These are phyloP conservation scores for Gastrolobium villosum DNA, from an alignment of 306 rosid species.

Conservation along the genomic window DNA sequence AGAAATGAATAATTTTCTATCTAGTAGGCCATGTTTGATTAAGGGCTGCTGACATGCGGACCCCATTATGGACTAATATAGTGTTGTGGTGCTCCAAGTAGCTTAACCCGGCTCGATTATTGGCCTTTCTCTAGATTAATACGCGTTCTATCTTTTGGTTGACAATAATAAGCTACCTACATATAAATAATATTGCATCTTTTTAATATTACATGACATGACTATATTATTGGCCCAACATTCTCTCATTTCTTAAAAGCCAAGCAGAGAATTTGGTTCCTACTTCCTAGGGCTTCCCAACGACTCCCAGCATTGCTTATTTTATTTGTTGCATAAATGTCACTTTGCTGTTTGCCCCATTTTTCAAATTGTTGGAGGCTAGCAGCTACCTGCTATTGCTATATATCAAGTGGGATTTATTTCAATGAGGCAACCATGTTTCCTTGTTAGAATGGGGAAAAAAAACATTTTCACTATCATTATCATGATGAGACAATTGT, in stretches of 20 bases:
- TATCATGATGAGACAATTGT: constrained; percentile 54
- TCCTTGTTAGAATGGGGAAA: constrained; percentile 36
- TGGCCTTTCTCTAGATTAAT: constrained; percentile 56
- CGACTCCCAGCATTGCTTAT: constrained; percentile 42
- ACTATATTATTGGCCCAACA: constrained; percentile 49
- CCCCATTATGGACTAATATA: constrained; percentile 41
- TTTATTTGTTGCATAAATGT: constrained; percentile 45
- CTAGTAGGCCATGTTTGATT: constrained; percentile 37
- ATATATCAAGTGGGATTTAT: constrained; percentile 40
- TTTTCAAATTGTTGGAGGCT: constrained; percentile 49
- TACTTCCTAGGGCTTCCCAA: constrained; percentile 43
- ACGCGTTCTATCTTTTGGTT: constrained; percentile 30
- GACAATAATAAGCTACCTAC: constrained; percentile 43
- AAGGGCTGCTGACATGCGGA: constrained; percentile 22
- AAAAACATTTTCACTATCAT: constrained; percentile 48
- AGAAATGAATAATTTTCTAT: background rate
- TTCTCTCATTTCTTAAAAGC: constrained; percentile 48
- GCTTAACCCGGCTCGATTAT: constrained; percentile 58
- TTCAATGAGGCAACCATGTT: constrained; percentile 18
- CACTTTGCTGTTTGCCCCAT: constrained; percentile 41
- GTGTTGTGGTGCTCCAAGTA: constrained; percentile 35
- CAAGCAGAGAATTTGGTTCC: constrained; percentile 18
- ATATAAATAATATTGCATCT: constrained; percentile 25
- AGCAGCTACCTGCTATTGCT: constrained; percentile 43
- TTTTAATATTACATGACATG: constrained; percentile 11